Base-by-base conservation (phyloP, 257 asterid genomes). In the Ocimum tenuiflorum region DNA sequence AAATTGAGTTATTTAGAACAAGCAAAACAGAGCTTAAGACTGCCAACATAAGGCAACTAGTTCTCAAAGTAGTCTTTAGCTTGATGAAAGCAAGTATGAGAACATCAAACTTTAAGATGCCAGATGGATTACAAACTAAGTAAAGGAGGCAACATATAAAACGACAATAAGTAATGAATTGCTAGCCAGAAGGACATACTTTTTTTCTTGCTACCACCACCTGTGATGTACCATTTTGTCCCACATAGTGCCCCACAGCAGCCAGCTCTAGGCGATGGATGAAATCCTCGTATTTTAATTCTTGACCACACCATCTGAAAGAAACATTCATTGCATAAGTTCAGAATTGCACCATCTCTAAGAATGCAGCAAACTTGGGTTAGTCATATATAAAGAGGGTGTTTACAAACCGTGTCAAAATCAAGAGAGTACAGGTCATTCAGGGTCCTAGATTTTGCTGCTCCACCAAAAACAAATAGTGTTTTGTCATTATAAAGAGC, bases 221-320 rank as follows among this genome's bases (percentile, higher is more conserved):
- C 99, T 8, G 96, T 83, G 69, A 94, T 90, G 70, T 90, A 90
- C 97, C 97, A 94, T 83, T 86, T 94, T 47, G 95, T 80, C 72
- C 97, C 96, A 71, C 83, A 85, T 20, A 94, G 94, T 60, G 91
- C 97, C 61, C 99, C 96, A 42, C 99, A 85, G 74, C 96, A 90
- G 39, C 99, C 99, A 72, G 97, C 90, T 83, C 99, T 82, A 65
- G 99, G 97, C 12, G 96, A 88, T 60, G 99, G 99, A 78, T 90
- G 99, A 60, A 84, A 90, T 50, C 97, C 96, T 63, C 89, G 85
- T 63, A 77, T 74, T 77, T 90, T 94, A 46, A 94, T 83, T 79
- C 88, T 85, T 55, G 95, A 81, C 99, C 99, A 94, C 29, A 86
- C 85, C 99, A 94, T 94, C 97, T 94, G 90, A 60, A 76, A 61